Base-by-base conservation (phyloP, 108 stramenopile genomes). In the Nitzschia inconspicua region DNA sequence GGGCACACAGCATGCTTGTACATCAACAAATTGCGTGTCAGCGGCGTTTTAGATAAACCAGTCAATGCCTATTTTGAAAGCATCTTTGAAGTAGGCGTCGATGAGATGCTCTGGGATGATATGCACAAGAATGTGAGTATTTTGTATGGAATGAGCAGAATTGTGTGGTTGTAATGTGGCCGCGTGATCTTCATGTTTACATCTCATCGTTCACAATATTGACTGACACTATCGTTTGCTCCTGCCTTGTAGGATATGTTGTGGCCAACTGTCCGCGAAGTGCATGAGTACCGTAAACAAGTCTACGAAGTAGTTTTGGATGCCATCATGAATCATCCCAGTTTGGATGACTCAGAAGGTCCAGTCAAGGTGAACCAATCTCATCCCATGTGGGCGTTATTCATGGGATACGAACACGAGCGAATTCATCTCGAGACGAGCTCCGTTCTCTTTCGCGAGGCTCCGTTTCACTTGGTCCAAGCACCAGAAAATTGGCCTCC, bases 21-120 rank as follows among this genome's bases (percentile, higher is more conserved):
- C 70, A 68, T 94, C 46, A 97, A 97, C 79, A 97, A 97, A 57
- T 70, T 97, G 2, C 78, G 88, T 27, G 85, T 95, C 7, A 79
- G 90, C 16, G 93, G 95, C 10, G 80, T 95, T 2, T 34, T 96
- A 24, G 20, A 46, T 23, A 78, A 88, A 44, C 85, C 83, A 16
- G 83, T 88, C 44, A 79, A 88, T 65, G 65, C 83, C 16, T 85
- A 93, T 66, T 88, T 94, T 66, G 94, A 97, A 76, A 77, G 75
- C 54, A 83, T 97, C 48, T 94, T 95, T 49, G 96, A 96, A 57
- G 88, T 92, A 5, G 97, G 97, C 18, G 95, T 96, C 1, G 97
- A 97, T 58, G 97, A 97, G 72, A 97, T 97, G 97, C 68, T 87
- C 0, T 97, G 97, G 97, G 97, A 90, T 72, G 91, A 88, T 57